phyloP scores from a whole-genome alignment of 352 stramenopile species.

The Pythium sp. region DNA sequence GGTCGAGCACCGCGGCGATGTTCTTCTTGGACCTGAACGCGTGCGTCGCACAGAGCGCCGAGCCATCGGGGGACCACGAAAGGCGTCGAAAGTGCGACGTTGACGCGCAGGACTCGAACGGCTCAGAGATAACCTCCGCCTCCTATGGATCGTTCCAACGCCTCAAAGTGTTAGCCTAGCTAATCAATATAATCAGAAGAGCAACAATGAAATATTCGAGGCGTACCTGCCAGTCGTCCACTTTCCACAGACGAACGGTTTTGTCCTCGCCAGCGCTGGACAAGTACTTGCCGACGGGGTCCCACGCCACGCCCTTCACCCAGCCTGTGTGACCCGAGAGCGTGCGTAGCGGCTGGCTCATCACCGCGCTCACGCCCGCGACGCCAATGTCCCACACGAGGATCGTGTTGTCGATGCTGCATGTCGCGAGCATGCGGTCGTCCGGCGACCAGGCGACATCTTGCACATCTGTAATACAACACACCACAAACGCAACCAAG shows the following conservation, averaged over 20 bases:
- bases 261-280: slow-evolving; percentile 87
- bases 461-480: slow-evolving; percentile 55
- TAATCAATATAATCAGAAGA: not conserved
- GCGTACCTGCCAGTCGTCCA: slow-evolving; percentile 71
- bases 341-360: slow-evolving; percentile 78
- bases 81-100: slow-evolving; percentile 83
- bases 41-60: slow-evolving; percentile 76
- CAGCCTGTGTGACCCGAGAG: slow-evolving; percentile 79
- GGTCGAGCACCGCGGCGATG: slow-evolving; percentile 73
- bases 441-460: slow-evolving; percentile 86
- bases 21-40: slow-evolving; percentile 88
- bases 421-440: slow-evolving; percentile 85
- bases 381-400: slow-evolving; percentile 82
- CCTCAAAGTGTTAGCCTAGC: not conserved
- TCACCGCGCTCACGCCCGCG: slow-evolving; percentile 49
- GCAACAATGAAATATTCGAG: not conserved
- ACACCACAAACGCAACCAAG: not conserved
- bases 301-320: slow-evolving; percentile 87
- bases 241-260: slow-evolving; percentile 79
- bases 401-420: slow-evolving; percentile 88
- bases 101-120: slow-evolving; percentile 74
- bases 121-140: slow-evolving; percentile 56
- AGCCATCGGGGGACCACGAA: slow-evolving; percentile 84
- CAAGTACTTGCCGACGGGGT: slow-evolving; percentile 87
- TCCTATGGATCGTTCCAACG: slow-evolving; percentile 17